Evolutionary conservation across 2,329 filamentous ascomycete species (phyloP).

Genomic region (Ampelomyces quisqualis): DNA sequence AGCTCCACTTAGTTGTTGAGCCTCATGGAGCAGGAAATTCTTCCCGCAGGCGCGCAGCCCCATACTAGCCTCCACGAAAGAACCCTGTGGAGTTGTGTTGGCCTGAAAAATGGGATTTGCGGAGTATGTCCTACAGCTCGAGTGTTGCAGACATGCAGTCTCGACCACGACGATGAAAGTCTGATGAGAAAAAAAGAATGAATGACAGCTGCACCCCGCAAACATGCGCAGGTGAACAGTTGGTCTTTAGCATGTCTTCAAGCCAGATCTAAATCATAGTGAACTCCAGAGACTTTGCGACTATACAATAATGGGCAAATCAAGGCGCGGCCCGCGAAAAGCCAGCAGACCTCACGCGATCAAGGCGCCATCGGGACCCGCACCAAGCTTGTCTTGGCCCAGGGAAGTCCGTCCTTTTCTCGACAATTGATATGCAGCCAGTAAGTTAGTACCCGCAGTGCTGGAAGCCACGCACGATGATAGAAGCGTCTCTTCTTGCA

Average conservation of each 20-base stretch:
- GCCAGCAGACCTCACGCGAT: constrained; percentile 5
- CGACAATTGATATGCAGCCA: constrained; percentile 11
- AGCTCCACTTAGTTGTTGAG: constrained; percentile 28
- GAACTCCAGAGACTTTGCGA: not conserved
- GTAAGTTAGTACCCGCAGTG: constrained; percentile 9
- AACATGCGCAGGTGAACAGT: constrained; percentile 1
- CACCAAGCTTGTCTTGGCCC: constrained; percentile 5
- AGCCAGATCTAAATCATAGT: no score
- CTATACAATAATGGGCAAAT: no score
- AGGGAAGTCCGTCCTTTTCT: no score
- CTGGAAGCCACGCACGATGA: constrained; percentile 9
- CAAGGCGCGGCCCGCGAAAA: constrained; percentile 9
- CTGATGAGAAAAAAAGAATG: not conserved
- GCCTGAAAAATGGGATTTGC: constrained; percentile 5
- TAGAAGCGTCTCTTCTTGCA: constrained; percentile 12
- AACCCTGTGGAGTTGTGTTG: constrained; percentile 29
- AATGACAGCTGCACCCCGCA: constrained; percentile 6
- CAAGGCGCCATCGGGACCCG: constrained; percentile 1
- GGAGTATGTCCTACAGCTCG: constrained; percentile 5
- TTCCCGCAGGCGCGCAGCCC: constrained; percentile 14
- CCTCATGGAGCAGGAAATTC: constrained; percentile 27
- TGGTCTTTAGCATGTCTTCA: no score
- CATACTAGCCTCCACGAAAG: constrained; percentile 24
- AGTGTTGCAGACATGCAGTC: not conserved
- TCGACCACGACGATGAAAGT: not conserved